Base-by-base conservation (phyloP, 345 rosid genomes). In the Triadica sebifera region DNA sequence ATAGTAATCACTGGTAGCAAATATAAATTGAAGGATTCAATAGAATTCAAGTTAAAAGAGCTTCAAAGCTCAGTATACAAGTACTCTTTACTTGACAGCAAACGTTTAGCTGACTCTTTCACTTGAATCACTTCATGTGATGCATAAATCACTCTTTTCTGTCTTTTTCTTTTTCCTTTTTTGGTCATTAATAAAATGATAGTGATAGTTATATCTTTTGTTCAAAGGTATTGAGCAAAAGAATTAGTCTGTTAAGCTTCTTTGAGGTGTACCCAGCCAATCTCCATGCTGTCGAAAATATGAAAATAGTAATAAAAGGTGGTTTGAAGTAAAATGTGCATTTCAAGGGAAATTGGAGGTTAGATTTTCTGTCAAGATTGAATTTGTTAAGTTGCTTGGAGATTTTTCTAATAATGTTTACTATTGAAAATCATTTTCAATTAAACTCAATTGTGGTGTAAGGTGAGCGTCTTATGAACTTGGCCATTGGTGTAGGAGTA, bases 401-500 rank as follows among this genome's bases (percentile, higher is more conserved):
- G 69, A 34, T 38, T 63, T 17, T 6, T 20, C 52, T 0, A 9
- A 37, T 59, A 43, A 66, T 34, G 24, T 57, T 8, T 15, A 15
- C 37, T 38, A 3, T 52, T 65, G 66, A 67, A 65, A 39, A 41
- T 56, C 5, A 20, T 20, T n/a, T n/a, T 9, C 64, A 8, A 72
- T 37, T 61, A 24, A 25, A 49, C 49, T 60, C 41, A 19, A 6
- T 10, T 5, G 25, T 22, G 38, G 34, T 55, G 29, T 74, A 25
- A 53, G 69, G 67, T 78, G 63, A 65, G 69, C 65, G 29, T 51
- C 64, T 60, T 46, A 69, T 25, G 10, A 65, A 22, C 49, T 51
- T 22, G 16, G 65, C 49, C 12, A 19, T 45, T 71, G 70, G 53
- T 69, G 75, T 45, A 57, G 43, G 22, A 29, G 34, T 29, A 29